Base-by-base conservation (phyloP, 2,329 filamentous ascomycete genomes). In the Venturiaceae sp. region DNA sequence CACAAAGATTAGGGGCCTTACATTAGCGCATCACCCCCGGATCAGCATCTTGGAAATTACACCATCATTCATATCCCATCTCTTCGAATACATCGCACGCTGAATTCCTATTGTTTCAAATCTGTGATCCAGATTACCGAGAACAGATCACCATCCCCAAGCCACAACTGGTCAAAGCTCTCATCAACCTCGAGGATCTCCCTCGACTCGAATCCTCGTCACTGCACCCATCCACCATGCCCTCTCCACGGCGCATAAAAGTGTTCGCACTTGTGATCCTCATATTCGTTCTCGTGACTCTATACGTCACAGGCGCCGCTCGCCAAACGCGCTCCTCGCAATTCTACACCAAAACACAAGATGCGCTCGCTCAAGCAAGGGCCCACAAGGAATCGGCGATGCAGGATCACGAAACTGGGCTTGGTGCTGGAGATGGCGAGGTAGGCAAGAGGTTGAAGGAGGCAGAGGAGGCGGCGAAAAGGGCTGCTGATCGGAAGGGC, bases 261-360 rank as follows among this genome's bases (percentile, higher is more conserved):
- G 75, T 87, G 64, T 75, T 90, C 58, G 75, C 83, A 63, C 76
- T 92, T 66, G 76, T 86, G 59, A 77, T 85, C 58, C 64, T 91
- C 64, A 77, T 84, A 63, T 76, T 82, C 60, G 72, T 92, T 60
- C 73, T 92, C 64, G 78, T 85, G 50, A 75, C 87, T 58, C 76
- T 95, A 64, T 90, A 92, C 76, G 85, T 90, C 69, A 86, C 85
- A 21, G 81, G 80, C n/a, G 79, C 79, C 53, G 74, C 81, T 56
- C 78, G 80, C 59, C 75, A 80, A 54, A 76, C 77, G 34, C 71
- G 74, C 61, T 75, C 75, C 53, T 78, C 72, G 46, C 78, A 80
- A 65, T 84, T 83, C 72, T 83, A 84, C 70, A 75, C 74, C 28
- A 77, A 78, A 53, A 85, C 81, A n/a, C 77, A 83, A 62, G 75